Evolutionary conservation across 495 filamentous ascomycete genomes (phyloP), one percentile per base, ranked within the genome.

Genomic region (Neurospora sp.): DNA sequence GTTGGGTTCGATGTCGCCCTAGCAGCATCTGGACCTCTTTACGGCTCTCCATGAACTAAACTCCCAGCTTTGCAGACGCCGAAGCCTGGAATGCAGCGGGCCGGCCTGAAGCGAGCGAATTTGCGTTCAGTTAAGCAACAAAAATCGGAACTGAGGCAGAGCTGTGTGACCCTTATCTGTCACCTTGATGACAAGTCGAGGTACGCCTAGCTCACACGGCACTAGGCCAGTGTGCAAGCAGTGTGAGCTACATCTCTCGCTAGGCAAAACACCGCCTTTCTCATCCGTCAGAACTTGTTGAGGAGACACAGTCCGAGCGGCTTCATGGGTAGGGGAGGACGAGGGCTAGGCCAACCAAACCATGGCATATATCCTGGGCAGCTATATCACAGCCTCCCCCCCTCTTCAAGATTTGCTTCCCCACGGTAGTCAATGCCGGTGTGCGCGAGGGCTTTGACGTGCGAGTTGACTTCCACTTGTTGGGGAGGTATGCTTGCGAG

Each of bases 351-450:
- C 7, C 53, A 17, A 65, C 27, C 53, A 8, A 65, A 65, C 27
- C 53, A 37, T 65, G 27, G 3, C 22, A 65, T 35, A 35, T 65
- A 65, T 37, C 53, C 53, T 31, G 53, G 53, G 27, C 14, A 65
- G 27, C 14, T 65, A 31, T 65, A 65, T 65, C 53, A 35, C n/a
- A 14, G 17, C 27, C 22, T 61, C 12, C 27, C 27, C 35, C 35
- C 5, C 35, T 12, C 53, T 61, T 35, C 22, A 16, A 61, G 27
- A 31, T 61, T 17, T 22, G 41, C 68, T 73, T 74, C 75, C 74
- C 74, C 74, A 44, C 73, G 48, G 73, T 27, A 69, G 44, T 76
- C 74, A 78, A 73, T 79, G 78, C 78, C 78, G 77, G 69, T 42
- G 61, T 31, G 61, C 14, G 40, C 37, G 14, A 73, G 70, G 44